Evolutionary conservation across 352 stramenopile genomes (phyloP), one percentile per base, ranked within the genome.

Genomic region (Phytophthora melonis): DNA sequence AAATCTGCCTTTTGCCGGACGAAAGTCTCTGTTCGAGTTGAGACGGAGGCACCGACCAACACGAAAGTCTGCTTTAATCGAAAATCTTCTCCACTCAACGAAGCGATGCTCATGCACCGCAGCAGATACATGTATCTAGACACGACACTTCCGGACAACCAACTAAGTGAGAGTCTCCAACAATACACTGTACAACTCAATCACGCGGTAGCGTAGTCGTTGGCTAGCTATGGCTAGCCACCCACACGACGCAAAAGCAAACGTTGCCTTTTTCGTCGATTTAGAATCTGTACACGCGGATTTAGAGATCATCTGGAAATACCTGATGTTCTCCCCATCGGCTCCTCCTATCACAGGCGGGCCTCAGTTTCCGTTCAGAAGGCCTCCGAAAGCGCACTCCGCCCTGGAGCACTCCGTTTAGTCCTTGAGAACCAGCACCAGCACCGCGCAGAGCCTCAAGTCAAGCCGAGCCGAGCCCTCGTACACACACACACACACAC

Each of bases 311-410:
- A 54, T 54, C 47, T 54, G 47, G 47, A 54, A 54, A 5, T 9
- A 3, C 41, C 41, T 19, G 41, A 49, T 19, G 9, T 10, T 27
- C 47, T 54, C 19, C 47, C 47, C 47, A 54, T 54, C 27, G n/a
- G 19, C n/a, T 23, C 18, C 19, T 27, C 47, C 19, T 14, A 54
- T 54, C 47, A 27, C 47, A n/a, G 47, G 4, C 41, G 41, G 6
- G 19, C 41, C 47, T 54, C 47, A 54, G 47, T 54, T 54, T 54
- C 47, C 47, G 47, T 54, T 54, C 47, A 54, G 47, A 54, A 54
- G 47, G n/a, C 43, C 43, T 23, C 43, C 43, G 43, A 32, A 52
- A 52, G n/a, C n/a, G 8, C 47, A 27, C 47, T n/a, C n/a, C 47
- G 47, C 5, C 47, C n/a, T 18, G n/a, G 47, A 23, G 19, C 47